Evolutionary conservation across 768 basidiomycete genomes (phyloP).

Genomic region (Cyclocybe aegerita): DNA sequence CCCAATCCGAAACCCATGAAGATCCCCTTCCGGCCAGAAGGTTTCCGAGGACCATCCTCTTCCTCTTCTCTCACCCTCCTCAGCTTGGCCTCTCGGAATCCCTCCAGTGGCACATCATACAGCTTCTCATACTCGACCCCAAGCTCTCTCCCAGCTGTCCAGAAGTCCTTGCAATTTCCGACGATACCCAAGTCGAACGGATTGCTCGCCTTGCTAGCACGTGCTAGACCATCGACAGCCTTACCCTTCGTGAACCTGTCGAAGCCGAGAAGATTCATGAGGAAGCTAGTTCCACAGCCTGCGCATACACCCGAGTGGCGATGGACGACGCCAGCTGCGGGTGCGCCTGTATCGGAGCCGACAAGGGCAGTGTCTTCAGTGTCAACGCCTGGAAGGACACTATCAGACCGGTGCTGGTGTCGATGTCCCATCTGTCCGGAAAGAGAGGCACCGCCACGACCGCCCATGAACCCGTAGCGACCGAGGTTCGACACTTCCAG

Average conservation of each 20-base stretch:
- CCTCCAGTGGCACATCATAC: conserved; percentile 88
- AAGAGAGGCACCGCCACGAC: conserved; percentile 70
- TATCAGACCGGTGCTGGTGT: conserved; percentile 39
- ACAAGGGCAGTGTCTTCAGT: conserved; percentile 44
- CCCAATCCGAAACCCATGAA: conserved; percentile 58
- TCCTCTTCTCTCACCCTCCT: conserved; percentile 61
- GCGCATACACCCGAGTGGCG: conserved; percentile 43
- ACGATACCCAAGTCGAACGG: conserved; percentile 87
- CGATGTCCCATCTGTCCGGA: conserved; percentile 77
- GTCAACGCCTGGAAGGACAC: conserved; percentile 43
- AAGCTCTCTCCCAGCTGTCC: conserved; percentile 81
- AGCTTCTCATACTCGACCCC: conserved; percentile 89
- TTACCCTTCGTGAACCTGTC: conserved; percentile 93
- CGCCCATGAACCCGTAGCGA: conserved; percentile 96
- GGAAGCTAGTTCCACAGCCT: conserved; percentile 59
- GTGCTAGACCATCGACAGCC: conserved; percentile 82
- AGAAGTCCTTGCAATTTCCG: conserved; percentile 91
- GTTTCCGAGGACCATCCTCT: conserved; percentile 39
- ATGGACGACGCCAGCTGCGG: conserved; percentile 41
- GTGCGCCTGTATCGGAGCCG: conserved; percentile 17
- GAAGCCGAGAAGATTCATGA: conserved; percentile 89
- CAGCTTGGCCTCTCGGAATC: conserved; percentile 73
- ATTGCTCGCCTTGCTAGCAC: conserved; percentile 76
- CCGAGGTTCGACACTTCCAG: conserved; percentile 95
- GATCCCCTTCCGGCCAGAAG: conserved; percentile 43